Percentiles rank a stretch among this genome's conserved stretches.
These are phyloP conservation scores for Arthromyces matolae DNA, from an alignment of 768 basidiomycete genomes.

Conservation along the genomic window DNA sequence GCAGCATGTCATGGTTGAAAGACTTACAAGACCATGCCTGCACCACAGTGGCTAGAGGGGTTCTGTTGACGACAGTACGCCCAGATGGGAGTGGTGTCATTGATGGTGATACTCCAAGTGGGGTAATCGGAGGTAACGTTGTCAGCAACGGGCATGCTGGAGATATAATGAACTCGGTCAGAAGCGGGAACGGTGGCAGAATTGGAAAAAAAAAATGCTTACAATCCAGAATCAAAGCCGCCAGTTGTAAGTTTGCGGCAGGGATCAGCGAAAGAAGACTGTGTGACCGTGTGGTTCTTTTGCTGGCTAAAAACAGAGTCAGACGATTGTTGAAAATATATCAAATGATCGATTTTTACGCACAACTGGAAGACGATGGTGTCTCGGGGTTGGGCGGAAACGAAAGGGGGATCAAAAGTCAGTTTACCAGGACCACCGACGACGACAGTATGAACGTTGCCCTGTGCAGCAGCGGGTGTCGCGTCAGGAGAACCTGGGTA, in stretches of 20 bases:
- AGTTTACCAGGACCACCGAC: conserved; percentile 51
- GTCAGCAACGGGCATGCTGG: conserved; percentile 38
- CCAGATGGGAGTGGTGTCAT: conserved; percentile 57
- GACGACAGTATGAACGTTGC: conserved; percentile 46
- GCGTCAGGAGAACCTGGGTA: conserved; percentile 52
- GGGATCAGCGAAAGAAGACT: conserved; percentile 58
- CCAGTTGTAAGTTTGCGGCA: conserved; percentile 43
- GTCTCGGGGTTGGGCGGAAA: conserved; percentile 52
- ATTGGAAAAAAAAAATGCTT: no score
- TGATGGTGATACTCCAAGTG: conserved; percentile 54
- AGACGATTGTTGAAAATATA: no score
- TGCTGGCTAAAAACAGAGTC: conserved; percentile 36
- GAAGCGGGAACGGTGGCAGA: no score
- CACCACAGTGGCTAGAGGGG: conserved; percentile 43
- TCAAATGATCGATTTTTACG: conserved; percentile 20
- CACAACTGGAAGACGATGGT: conserved; percentile 59
- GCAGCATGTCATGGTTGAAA: background rate
- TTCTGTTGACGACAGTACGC: conserved; percentile 42
- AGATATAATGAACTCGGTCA: no score
- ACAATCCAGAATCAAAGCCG: conserved; percentile 61
- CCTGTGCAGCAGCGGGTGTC: conserved; percentile 45
- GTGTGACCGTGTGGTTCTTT: conserved; percentile 68
- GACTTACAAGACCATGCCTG: conserved; percentile 53
- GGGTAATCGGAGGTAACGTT: conserved; percentile 43
- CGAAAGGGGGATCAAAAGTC: conserved; percentile 46